Base-by-base conservation (phyloP, 2,329 filamentous ascomycete genomes). In the Curvularia sp. region DNA sequence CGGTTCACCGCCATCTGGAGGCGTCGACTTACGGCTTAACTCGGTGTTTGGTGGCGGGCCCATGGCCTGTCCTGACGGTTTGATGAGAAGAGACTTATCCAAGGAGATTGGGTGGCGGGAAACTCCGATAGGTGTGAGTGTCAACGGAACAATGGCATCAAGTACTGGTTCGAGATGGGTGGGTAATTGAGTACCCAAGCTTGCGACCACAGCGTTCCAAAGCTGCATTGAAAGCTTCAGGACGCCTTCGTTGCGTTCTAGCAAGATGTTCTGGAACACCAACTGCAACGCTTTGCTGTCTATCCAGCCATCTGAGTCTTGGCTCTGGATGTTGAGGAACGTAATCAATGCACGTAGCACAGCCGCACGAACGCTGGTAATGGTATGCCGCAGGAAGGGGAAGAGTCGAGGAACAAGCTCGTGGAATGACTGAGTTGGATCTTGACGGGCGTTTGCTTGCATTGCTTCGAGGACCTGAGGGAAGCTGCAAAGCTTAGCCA, bases 401-500 rank as follows among this genome's bases (percentile, higher is more conserved):
- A 97, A 99, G 3, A 99, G 86, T 46, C 95, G 88, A 24, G 96
- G 95, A 5, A 99, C 94, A 31, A 99, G 84, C 62, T 95, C 87
- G 4, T 92, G 92, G 75, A 99, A 99, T 0, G 94, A 97, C 55
- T 94, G 89, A 67, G 93, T 89, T 12, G 92, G 86, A 70, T 97
- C 91, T 69, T 90, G 84, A 43, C 63, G 66, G 7, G 94, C 94
- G 55, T 96, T 97, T 30, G 83, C 81, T 78, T 96, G 96, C 95
- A 99, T 99, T 13, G 94, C 91, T 60, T 94, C 88, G 31, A 99
- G 81, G 7, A 98, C 94, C 79, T 97, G 87, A 0, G 91, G 91
- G 80, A 97, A 99, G 63, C 93, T 90, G 80, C 95, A 99, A 1
- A 99, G 86, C 60, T 95, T 98, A 13, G 96, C 95, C 18, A 99